Base-by-base conservation (phyloP, 768 basidiomycete genomes). In the Tulasnella sp. region DNA sequence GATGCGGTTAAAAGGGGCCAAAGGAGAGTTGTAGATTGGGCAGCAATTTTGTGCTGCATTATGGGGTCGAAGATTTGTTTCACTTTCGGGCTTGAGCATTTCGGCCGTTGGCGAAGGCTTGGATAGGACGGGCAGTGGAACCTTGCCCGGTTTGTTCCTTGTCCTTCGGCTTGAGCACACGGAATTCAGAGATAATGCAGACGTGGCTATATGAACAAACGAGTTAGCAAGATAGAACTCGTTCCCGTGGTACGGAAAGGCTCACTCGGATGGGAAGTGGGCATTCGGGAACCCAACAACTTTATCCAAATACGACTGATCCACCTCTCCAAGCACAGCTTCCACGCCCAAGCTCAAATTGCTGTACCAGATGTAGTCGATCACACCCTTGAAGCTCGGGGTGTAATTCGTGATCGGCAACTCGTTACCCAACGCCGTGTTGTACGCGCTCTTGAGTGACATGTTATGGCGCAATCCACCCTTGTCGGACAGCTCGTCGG, bases 201-300 rank as follows among this genome's bases (percentile, higher is more conserved):
- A 95, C 85, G 83, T 95, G 94, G 84, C 94, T 95, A 83, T 77
- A 74, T 77, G 27, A 74, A 74, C 80, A 80, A 39, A 42, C 18
- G 27, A 5, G 58, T 38, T 8, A 76, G 71, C 74, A 68, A 79
- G 81, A 74, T 79, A 71, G 52, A 46, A 72, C 68, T 78, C 72
- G 71, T 42, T 8, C n/a, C n/a, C 18, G n/a, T 24, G 34, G 27
- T 7, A 12, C 40, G 36, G 38, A 81, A 81, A 80, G 71, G 92
- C 95, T 84, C 85, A 98, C 96, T 98, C 97, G 80, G 96, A 97
- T 34, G 97, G 96, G 89, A 96, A 98, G 84, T 98, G 95, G 1
- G 92, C 90, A 85, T 98, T 97, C 39, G 98, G 98, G 89, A 99
- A 99, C 48, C 98, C 98, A 71, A 98, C 97, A 24, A 91, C 91